These are phyloP conservation scores for Microstegium vimineum DNA, from an alignment of 176 grass and related monocot genomes.

Conservation along the genomic window DNA sequence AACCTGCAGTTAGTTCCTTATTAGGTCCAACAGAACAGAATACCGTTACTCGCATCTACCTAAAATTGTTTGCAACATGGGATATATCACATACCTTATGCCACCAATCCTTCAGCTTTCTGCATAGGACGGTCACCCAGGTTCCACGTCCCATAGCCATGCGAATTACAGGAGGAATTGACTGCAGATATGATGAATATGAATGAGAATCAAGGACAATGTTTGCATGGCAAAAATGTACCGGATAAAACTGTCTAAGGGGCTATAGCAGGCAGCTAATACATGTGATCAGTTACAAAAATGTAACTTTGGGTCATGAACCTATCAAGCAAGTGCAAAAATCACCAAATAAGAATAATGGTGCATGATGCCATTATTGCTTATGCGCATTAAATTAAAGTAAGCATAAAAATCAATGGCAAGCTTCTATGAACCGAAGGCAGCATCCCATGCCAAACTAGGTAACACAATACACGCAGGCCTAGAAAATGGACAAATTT, in stretches of 20 bases:
- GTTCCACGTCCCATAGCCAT: constrained; percentile 94
- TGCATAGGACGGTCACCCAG: constrained; percentile 93
- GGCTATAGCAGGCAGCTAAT: background rate
- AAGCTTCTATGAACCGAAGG: background rate
- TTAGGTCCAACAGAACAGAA: constrained; percentile 36
- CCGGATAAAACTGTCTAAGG: background rate
- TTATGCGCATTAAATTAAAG: background rate
- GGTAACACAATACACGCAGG: background rate
- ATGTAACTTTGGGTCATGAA: background rate
- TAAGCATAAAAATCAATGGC: background rate
- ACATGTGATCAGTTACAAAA: background rate
- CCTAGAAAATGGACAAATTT: background rate
- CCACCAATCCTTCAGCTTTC: constrained; percentile 99
- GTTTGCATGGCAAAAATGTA: background rate
- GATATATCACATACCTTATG: constrained; percentile 70
- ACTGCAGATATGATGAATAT: constrained; percentile 60
- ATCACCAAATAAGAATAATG: background rate
- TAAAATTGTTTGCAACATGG: constrained; percentile 25
- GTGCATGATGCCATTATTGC: background rate
- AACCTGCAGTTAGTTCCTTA: constrained; percentile 56
- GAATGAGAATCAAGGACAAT: constrained; percentile 20
- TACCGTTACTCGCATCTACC: constrained; percentile 3
- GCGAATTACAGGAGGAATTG: constrained; percentile 93
- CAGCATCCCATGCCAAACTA: background rate
- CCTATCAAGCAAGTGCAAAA: background rate